phyloP scores from a whole-genome alignment of 179 eudicot species.

The Beta macrorhiza region DNA sequence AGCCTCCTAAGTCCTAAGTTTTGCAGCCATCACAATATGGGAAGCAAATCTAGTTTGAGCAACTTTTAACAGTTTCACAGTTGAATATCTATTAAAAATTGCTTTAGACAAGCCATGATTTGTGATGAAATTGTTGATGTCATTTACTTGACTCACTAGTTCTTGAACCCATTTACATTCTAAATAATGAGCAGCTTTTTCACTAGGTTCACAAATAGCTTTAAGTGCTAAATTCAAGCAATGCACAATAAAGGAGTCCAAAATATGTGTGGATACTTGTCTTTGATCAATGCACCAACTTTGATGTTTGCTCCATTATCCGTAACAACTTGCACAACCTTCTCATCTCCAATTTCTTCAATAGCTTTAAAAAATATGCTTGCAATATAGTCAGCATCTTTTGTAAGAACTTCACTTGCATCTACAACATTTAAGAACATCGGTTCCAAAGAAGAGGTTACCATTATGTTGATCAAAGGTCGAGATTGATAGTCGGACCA shows the following conservation, averaged over 20 bases:
- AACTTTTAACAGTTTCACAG: neutral
- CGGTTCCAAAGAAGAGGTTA: neutral
- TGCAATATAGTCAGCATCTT: neutral
- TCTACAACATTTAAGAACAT: neutral
- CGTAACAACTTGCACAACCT: neutral
- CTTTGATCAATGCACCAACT: neutral
- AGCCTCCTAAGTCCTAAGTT: neutral
- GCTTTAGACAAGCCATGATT: neutral
- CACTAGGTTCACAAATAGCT: neutral
- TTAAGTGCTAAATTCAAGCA: neutral
- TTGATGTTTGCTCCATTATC: neutral
- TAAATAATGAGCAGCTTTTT: neutral
- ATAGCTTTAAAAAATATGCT: neutral
- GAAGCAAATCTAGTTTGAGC: conserved; percentile 15
- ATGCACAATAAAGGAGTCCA: conserved; percentile 7
- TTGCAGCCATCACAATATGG: neutral
- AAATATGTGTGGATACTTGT: neutral
- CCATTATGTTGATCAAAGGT: neutral
- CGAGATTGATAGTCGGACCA: neutral
- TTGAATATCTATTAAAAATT: neutral
- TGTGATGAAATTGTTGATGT: neutral
- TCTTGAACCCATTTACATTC: neutral
- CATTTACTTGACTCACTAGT: neutral
- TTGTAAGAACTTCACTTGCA: neutral
- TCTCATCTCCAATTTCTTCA: neutral